phyloP scores from a whole-genome alignment of 202 grass and related monocot species.

The Carex sylvatica region DNA sequence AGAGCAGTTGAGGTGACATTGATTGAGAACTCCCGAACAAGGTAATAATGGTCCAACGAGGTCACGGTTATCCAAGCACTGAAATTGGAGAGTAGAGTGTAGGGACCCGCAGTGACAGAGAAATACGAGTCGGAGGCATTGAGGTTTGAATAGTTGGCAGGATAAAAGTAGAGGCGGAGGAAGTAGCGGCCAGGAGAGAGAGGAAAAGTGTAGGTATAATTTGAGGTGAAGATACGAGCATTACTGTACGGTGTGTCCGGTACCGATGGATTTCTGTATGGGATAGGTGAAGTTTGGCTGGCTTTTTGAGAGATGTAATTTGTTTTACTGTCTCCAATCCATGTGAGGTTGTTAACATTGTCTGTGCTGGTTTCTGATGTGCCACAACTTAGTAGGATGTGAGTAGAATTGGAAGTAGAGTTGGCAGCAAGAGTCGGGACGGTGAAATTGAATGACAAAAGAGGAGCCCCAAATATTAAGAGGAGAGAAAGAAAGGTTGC shows the following conservation, averaged over 20 bases:
- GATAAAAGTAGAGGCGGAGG: conserved; percentile 78
- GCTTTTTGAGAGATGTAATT: background rate
- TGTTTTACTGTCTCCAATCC: conserved; percentile 44
- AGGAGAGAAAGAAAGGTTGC: background rate
- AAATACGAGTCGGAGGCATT: conserved; percentile 39
- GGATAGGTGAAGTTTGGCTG: background rate
- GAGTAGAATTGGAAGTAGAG: background rate
- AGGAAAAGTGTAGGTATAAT: conserved; percentile 62
- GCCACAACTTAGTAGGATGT: conserved; percentile 56
- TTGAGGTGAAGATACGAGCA: conserved; percentile 50
- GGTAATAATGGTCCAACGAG: conserved; percentile 29
- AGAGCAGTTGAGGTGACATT: conserved; percentile 34
- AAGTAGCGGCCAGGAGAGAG: conserved; percentile 48
- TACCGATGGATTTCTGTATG: conserved; percentile 35
- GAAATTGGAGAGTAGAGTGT: conserved; percentile 59
- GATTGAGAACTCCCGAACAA: conserved; percentile 62
- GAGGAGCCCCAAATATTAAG: background rate
- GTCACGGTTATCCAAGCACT: conserved; percentile 46
- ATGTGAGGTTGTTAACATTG: conserved; percentile 40
- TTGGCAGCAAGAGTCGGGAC: conserved; percentile 9
- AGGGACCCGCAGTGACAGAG: conserved; percentile 32
- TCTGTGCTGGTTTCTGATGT: conserved; percentile 15
- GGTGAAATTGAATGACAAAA: conserved; percentile 9
- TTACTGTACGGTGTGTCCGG: conserved; percentile 46
- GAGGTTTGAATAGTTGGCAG: conserved; percentile 35